A percentile compares a stretch with the other conserved stretches of the same genome.
Evolutionary conservation across 2,329 filamentous ascomycete species (phyloP).

Genomic region (Epichloe bromicola): DNA sequence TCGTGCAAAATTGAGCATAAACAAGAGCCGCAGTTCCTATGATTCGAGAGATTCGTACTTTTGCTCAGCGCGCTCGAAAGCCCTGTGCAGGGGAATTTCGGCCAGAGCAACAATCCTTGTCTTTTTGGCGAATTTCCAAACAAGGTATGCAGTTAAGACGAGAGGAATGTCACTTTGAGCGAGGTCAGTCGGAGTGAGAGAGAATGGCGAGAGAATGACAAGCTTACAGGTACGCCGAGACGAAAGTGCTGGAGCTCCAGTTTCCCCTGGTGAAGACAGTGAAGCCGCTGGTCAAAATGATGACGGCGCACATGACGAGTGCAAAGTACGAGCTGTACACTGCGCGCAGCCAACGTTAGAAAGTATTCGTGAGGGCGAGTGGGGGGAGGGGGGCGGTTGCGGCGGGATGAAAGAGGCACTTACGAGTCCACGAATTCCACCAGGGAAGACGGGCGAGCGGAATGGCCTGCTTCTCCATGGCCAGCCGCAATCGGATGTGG

Average conservation of each 20-base stretch:
- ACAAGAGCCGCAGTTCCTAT: conserved; percentile 1
- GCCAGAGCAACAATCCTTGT: conserved; percentile 40
- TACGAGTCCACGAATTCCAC: conserved; percentile 50
- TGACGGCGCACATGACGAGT: conserved; percentile 46
- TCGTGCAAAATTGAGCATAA: not conserved
- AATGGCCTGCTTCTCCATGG: conserved; percentile 42
- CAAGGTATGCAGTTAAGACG: conserved; percentile 39
- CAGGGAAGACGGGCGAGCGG: conserved; percentile 39
- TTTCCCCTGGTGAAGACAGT: conserved; percentile 45
- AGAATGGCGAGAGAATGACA: not conserved
- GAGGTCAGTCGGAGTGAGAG: not conserved
- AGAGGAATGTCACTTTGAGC: conserved; percentile 44
- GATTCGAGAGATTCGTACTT: conserved; percentile 5
- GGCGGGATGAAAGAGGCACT: conserved; percentile 13
- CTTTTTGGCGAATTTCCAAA: conserved; percentile 54
- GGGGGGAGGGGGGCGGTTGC: no score
- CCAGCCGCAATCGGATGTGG: conserved; percentile 42
- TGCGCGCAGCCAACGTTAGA: conserved; percentile 13
- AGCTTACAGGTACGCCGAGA: conserved; percentile 49
- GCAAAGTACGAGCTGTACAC: conserved; percentile 48
- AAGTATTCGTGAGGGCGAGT: not conserved
- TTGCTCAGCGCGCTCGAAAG: conserved; percentile 33
- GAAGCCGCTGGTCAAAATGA: conserved; percentile 60
- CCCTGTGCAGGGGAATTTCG: conserved; percentile 38
- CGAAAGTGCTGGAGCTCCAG: conserved; percentile 43